Evolutionary conservation across 176 grass and related monocot genomes (phyloP).

Genomic region (Aegilops umbellulata): DNA sequence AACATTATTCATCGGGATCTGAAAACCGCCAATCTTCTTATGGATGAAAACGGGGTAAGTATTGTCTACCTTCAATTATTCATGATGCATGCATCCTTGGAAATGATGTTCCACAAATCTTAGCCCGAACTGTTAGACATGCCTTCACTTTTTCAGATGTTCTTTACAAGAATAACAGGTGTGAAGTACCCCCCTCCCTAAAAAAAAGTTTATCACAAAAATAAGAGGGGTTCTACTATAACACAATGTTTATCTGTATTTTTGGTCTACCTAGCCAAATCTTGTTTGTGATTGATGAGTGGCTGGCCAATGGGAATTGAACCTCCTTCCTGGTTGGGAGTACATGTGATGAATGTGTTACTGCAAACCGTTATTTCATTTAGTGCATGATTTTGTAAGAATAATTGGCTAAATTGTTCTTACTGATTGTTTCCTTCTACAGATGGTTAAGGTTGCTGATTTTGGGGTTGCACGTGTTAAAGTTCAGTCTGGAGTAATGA

Average conservation of each 20-base stretch:
- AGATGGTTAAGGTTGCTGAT: slow-evolving; percentile 98
- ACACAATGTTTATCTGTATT: background rate
- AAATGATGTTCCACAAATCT: background rate
- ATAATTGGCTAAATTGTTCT: slow-evolving; percentile 9
- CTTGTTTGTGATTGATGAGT: background rate
- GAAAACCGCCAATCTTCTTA: slow-evolving; percentile 98
- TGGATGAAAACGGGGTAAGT: slow-evolving; percentile 97
- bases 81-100: slow-evolving; percentile 11
- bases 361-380: background rate
- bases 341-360: slow-evolving; percentile 2
- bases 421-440: slow-evolving; percentile 16
- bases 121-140: background rate
- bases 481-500: slow-evolving; percentile 97
- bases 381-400: background rate
- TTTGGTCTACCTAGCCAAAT: background rate
- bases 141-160: background rate
- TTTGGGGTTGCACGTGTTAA: slow-evolving; percentile 99
- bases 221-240: background rate
- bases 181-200: background rate
- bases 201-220: background rate
- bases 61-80: background rate
- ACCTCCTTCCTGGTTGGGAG: background rate
- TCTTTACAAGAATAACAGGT: background rate
- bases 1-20: slow-evolving; percentile 98
- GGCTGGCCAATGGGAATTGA: background rate